These are phyloP conservation scores for Allomyces arbusculus DNA, from an alignment of 192 early-diverging fungal genomes.

Conservation along the genomic window DNA sequence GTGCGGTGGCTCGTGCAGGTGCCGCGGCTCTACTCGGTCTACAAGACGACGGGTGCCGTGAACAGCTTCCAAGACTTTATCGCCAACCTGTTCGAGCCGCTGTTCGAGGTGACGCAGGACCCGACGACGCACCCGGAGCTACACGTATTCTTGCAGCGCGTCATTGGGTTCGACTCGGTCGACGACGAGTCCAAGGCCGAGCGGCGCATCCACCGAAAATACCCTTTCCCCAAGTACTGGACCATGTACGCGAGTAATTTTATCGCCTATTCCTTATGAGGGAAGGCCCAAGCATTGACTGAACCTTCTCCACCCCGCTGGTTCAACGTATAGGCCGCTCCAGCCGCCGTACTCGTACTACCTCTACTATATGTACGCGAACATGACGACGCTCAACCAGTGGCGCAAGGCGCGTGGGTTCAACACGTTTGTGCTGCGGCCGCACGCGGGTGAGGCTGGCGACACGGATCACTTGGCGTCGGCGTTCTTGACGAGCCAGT, in stretches of 20 bases:
- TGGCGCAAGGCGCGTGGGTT: constrained; percentile 52
- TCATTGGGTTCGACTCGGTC: constrained; percentile 82
- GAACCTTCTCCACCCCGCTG: constrained; percentile 17
- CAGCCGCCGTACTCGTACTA: constrained; percentile 94
- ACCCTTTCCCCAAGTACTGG: constrained; percentile 44
- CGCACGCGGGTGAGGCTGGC: constrained; percentile 88
- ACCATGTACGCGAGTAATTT: constrained; percentile 1
- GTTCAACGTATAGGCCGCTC: constrained; percentile 11
- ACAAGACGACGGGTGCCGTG: constrained; percentile 40
- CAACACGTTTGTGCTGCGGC: constrained; percentile 83
- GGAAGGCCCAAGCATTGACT: neutral
- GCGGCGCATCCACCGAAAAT: constrained; percentile 61
- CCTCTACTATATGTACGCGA: constrained; percentile 77
- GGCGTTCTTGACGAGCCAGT: constrained; percentile 65
- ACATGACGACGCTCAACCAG: constrained; percentile 59
- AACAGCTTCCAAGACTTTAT: constrained; percentile 58
- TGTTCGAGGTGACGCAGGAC: constrained; percentile 78
- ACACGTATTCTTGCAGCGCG: constrained; percentile 80
- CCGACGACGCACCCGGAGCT: constrained; percentile 72
- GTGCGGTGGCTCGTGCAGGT: constrained; percentile 92
- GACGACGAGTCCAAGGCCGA: constrained; percentile 89
- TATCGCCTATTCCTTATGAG: no score
- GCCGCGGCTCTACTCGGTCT: constrained; percentile 77
- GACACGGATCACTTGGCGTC: constrained; percentile 83
- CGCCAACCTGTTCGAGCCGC: constrained; percentile 62